These are phyloP conservation scores for Brasenia schreberi DNA, from an alignment of 164 flowering plant species.

Conservation along the genomic window DNA sequence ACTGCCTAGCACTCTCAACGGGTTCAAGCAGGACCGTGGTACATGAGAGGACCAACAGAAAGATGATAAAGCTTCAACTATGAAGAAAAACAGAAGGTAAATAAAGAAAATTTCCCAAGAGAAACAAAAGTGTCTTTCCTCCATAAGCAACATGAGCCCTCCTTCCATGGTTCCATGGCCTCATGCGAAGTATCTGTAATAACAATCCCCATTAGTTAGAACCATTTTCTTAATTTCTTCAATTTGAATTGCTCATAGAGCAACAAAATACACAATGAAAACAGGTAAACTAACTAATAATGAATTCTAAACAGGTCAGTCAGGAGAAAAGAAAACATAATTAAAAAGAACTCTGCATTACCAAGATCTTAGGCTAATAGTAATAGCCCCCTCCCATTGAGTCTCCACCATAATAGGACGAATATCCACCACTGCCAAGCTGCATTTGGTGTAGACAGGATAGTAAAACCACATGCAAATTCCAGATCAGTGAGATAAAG, in stretches of 20 bases:
- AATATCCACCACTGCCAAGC: constrained; percentile 33
- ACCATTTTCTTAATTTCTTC: too few relatives aligned
- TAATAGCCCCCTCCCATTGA: constrained; percentile 45
- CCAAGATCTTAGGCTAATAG: constrained; percentile 21
- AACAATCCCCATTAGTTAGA: background rate
- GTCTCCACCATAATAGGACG: constrained; percentile 32
- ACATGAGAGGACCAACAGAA: background rate
- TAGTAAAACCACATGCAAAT: background rate
- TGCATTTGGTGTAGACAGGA: constrained; percentile 10
- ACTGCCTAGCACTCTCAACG: background rate
- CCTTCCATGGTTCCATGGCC: background rate
- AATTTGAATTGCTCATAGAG: too few relatives aligned
- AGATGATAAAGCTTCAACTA: background rate
- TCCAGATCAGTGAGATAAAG: background rate
- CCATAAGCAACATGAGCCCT: background rate
- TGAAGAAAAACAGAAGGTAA: background rate
- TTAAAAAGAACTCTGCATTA: constrained; percentile 9
- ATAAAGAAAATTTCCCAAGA: background rate
- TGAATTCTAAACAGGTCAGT: background rate
- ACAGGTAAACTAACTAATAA: background rate
- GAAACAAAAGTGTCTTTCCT: background rate
- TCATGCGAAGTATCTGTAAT: background rate
- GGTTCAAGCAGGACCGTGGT: background rate
- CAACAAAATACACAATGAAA: background rate
- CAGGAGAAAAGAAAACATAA: background rate